Base-by-base conservation (phyloP, 1,284 basidiomycete species). In the Lentinula novae-zelandiae region DNA sequence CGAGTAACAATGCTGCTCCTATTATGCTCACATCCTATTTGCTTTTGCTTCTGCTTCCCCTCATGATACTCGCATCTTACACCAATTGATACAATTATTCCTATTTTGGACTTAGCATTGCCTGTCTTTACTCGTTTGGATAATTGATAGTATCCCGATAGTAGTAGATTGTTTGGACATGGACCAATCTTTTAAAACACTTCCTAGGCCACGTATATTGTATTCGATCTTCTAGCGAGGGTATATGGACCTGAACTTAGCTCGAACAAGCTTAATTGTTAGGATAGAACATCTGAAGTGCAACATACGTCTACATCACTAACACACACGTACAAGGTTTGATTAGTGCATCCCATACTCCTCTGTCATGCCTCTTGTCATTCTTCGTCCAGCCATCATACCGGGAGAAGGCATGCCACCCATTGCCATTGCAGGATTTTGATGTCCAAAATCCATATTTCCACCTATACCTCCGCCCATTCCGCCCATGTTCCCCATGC, bases 341-440 rank as follows among this genome's bases (percentile, higher is more conserved):
- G 31, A 33, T 9, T 38, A 53, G 46, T 49, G 55, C 57, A 62
- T 62, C 6, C 51, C 52, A 50, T 58, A 62, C n/a, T 62, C 61
- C 6, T 59, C 53, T 22, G 50, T 34, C 61, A 62, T 62, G 49
- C 54, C 64, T 36, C 63, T 60, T 27, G 65, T 64, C 70, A 72
- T 72, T 20, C 70, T 68, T 15, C 61, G 57, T 7, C 60, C 63
- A 52, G 63, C 62, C 27, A 66, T 64, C 60, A 63, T 64, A 12
- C 48, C 52, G 20, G 53, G 60, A 8, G 36, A 50, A 61, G 31
- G 57, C 55, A 64, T 65, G 20, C 9, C 44, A 42, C 52, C 27
- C 57, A 62, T 62, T 22, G 51, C 54, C 62, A 63, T 60, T 39
- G 60, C 34, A 40, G 53, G 53, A 12, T 48, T 34, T 34, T 52